A percentile compares a stretch with the other conserved stretches of the same genome.
These are phyloP conservation scores for Pisolithus marmoratus DNA, from an alignment of 768 basidiomycete genomes.

Conservation along the genomic window DNA sequence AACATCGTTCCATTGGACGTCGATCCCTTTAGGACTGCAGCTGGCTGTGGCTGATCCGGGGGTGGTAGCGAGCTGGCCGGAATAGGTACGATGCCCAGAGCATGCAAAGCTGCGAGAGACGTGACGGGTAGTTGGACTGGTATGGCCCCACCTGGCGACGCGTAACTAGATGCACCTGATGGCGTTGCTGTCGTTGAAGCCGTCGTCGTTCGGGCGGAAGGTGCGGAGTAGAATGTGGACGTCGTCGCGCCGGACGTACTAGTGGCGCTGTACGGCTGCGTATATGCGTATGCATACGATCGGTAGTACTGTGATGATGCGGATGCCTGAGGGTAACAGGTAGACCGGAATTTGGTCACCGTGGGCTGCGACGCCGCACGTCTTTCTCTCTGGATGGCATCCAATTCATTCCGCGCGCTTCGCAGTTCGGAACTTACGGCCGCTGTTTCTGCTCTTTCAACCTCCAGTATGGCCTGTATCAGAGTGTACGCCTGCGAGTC, in stretches of 20 bases:
- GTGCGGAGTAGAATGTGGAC: constrained; percentile 21
- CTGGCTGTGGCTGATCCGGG: constrained; percentile 56
- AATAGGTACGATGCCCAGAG: constrained; percentile 69
- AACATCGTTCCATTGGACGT: constrained; percentile 67
- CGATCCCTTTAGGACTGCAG: constrained; percentile 72
- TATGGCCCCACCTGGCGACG: constrained; percentile 29
- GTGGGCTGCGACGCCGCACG: constrained; percentile 38
- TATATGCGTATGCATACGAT: constrained; percentile 59
- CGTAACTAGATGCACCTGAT: constrained; percentile 24
- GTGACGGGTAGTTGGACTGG: constrained; percentile 70
- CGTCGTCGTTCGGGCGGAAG: constrained; percentile 27
- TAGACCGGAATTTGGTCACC: constrained; percentile 35
- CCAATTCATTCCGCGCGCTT: constrained; percentile 56
- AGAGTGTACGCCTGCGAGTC: constrained; percentile 61
- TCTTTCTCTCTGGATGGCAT: constrained; percentile 65
- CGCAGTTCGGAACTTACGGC: constrained; percentile 55
- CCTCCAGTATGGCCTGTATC: constrained; percentile 58
- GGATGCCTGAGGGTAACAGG: constrained; percentile 26
- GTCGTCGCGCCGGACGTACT: constrained; percentile 15
- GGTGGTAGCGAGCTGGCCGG: constrained; percentile 48
- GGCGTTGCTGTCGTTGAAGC: constrained; percentile 35
- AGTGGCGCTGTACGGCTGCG: constrained; percentile 44
- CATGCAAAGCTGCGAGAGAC: constrained; percentile 51
- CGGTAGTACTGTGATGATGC: constrained; percentile 56
- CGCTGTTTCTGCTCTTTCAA: constrained; percentile 58